These are phyloP conservation scores for Combretum micranthum DNA, from an alignment of 345 rosid species.

Conservation along the genomic window DNA sequence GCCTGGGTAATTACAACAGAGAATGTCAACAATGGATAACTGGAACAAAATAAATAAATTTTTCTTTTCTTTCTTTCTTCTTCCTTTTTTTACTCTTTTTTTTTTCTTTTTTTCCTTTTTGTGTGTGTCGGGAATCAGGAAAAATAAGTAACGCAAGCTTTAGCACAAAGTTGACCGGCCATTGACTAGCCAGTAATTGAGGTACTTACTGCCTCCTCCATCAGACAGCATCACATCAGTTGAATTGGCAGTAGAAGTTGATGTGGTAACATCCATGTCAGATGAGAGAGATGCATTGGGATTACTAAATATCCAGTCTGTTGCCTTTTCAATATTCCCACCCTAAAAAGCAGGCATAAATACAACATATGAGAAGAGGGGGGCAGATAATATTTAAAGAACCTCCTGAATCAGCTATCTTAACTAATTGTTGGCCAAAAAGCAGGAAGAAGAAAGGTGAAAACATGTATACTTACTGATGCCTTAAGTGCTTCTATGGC, in stretches of 20 bases:
- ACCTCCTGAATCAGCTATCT: neutral
- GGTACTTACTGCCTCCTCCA: constrained; percentile 90
- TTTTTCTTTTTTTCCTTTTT: too few species aligned
- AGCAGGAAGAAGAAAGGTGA: neutral
- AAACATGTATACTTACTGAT: constrained; percentile 39
- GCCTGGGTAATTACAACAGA: too few species aligned
- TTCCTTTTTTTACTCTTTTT: too few species aligned
- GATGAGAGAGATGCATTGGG: constrained; percentile 63
- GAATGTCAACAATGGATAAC: too few species aligned
- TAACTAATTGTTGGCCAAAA: neutral
- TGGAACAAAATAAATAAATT: too few species aligned
- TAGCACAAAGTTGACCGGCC: too few species aligned
- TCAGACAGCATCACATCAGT: constrained; percentile 49
- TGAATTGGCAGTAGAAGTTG: constrained; percentile 31
- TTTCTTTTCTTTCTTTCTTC: too few species aligned
- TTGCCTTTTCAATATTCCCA: constrained; percentile 90
- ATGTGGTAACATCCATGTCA: constrained; percentile 64
- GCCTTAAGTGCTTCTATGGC: constrained; percentile 79
- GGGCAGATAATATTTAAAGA: neutral
- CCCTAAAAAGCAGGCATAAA: constrained; percentile 35
- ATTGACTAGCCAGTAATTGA: neutral
- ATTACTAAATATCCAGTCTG: constrained; percentile 98
- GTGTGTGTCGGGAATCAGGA: too few species aligned
- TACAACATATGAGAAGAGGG: neutral
- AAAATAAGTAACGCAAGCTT: too few species aligned